These are phyloP conservation scores for Ascoidea rubescens DNA, from an alignment of 805 yeast species.

Conservation along the genomic window DNA sequence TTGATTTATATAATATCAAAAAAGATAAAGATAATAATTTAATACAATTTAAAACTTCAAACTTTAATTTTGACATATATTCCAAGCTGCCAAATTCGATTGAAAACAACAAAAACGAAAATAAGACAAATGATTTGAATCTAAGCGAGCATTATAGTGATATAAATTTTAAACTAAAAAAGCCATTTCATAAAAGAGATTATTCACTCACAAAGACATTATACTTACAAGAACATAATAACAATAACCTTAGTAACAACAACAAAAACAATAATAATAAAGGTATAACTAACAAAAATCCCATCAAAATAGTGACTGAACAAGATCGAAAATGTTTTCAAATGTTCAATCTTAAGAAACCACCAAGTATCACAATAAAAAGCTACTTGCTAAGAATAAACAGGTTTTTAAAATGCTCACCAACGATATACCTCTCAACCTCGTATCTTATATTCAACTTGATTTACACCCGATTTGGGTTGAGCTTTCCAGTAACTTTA, in stretches of 20 bases:
- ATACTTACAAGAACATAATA: too few species aligned
- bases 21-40: too few species aligned
- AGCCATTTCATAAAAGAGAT: neutral
- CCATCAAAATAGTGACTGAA: neutral
- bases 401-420: conserved; percentile 16
- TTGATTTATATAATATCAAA: neutral
- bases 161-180: too few species aligned
- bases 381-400: conserved; percentile 18
- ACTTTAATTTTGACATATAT: too few species aligned
- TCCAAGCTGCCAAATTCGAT: too few species aligned
- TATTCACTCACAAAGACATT: neutral
- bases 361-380: conserved; percentile 14
- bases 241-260: too few species aligned
- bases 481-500: conserved; percentile 22
- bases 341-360: conserved; percentile 13
- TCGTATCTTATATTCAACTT: conserved; percentile 15
- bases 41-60: neutral
- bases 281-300: neutral
- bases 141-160: neutral
- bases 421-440: conserved; percentile 17
- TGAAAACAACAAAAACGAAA: neutral
- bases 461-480: conserved; percentile 6
- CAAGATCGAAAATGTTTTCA: conserved; percentile 13
- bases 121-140: neutral
- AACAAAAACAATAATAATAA: too few species aligned